phyloP scores from a whole-genome alignment of 345 rosid species.

The Populus tremula region DNA sequence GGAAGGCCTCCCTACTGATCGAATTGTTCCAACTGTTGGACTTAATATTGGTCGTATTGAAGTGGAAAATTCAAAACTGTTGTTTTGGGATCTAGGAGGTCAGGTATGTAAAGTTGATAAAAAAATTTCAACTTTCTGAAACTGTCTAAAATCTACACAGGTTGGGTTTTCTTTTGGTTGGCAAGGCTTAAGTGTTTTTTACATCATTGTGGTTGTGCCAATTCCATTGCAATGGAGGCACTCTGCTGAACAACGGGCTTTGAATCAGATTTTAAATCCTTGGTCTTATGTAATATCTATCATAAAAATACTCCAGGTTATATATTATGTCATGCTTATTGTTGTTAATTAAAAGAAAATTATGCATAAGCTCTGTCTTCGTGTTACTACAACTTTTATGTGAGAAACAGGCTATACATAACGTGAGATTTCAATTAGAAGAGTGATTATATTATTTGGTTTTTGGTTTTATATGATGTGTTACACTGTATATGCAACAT shows the following conservation, averaged over 20 bases:
- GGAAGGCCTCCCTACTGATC: slow-evolving; percentile 96
- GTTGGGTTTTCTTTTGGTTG: neutral
- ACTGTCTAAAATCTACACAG: neutral
- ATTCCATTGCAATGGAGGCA: neutral
- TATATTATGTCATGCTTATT: neutral
- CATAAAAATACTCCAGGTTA: neutral
- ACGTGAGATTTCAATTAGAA: neutral
- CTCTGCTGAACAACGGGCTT: neutral
- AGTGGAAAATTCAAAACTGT: slow-evolving; percentile 74
- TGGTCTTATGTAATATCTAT: neutral
- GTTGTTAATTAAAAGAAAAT: neutral
- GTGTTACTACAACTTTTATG: neutral
- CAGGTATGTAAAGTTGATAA: slow-evolving; percentile 49
- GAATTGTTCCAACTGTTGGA: slow-evolving; percentile 99
- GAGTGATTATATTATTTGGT: neutral
- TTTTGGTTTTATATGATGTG: neutral
- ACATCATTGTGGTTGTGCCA: neutral
- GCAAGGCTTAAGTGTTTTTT: neutral
- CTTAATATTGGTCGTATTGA: slow-evolving; percentile 89
- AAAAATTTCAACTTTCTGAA: neutral
- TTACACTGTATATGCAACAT: too few species aligned
- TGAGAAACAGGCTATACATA: neutral
- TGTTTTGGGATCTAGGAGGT: slow-evolving; percentile 98
- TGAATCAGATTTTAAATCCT: neutral
- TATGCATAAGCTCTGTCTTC: neutral